Base-by-base conservation (phyloP, 208 protist genomes). In the Acanthamoeba castellanii region DNA sequence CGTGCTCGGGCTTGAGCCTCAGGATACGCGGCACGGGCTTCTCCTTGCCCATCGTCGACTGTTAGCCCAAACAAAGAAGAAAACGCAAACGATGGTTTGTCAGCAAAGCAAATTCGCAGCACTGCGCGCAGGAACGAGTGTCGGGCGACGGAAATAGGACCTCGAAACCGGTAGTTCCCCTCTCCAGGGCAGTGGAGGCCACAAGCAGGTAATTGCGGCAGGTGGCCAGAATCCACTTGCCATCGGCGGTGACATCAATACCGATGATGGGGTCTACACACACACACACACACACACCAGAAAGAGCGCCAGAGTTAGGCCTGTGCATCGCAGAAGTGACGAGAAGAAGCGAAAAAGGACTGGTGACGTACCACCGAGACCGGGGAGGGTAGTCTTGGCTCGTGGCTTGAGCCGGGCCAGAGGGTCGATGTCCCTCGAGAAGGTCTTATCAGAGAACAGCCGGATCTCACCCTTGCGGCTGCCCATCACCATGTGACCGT, bases 401-500 rank as follows among this genome's bases (percentile, higher is more conserved):
- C 96, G 59, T 20, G 96, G 89, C 30, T 82, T 14, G 50, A 25
- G 30, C 7, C 22, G 13, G 37, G 68, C 4, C n/a, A 25, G 2
- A 9, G 72, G 64, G n/a, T 61, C 59, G 70, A 94, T 32, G 34
- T 92, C 14, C 68, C n/a, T 30, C 92, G 50, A 42, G 88, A 95
- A 74, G 70, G 94, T 66, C 42, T 95, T 64, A 20, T 92, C n/a
- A 55, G 82, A 91, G 64, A 98, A 98, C 22, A 98, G 47, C 27
- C 97, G 70, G 20, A 98, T 97, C n/a, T 98, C 97, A 57, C 97
- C 97, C 57, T 96, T 97, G 32, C 55, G 64, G 0, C 96, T 97
- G 55, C 96, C 97, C 14, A 97, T 47, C 18, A 94, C 97, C 30
- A 98, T 57, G 7, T 97, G 85, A 20, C 97, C 97, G 18, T 25